Percentiles rank a stretch among this genome's conserved stretches.
phyloP scores from a whole-genome alignment of 768 basidiomycete genomes.

The Mycena haematopus region DNA sequence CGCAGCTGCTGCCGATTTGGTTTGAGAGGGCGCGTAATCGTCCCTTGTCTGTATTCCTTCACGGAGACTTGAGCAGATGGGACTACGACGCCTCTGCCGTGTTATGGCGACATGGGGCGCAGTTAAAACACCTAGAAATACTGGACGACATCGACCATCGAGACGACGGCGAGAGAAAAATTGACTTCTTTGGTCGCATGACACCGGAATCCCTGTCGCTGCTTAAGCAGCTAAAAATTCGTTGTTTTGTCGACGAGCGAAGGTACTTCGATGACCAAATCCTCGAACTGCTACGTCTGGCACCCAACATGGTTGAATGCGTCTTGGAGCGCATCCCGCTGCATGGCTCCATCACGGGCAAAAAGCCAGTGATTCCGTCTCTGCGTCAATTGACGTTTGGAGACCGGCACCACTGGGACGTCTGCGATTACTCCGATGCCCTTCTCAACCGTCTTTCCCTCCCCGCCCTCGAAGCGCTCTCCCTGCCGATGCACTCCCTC shows the following conservation, averaged over 20 bases:
- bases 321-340: too few species aligned
- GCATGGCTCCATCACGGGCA: too few species aligned
- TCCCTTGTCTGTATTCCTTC: neutral
- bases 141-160: neutral
- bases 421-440: neutral
- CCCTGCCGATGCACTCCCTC: too few species aligned
- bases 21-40: neutral
- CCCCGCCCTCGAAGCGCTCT: neutral
- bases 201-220: neutral
- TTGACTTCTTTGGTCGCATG: neutral
- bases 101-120: neutral
- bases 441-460: neutral
- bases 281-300: neutral
- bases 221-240: neutral
- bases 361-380: neutral
- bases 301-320: neutral
- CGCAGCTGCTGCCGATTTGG: neutral
- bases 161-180: too few species aligned
- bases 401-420: too few species aligned
- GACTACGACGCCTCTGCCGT: neutral
- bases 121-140: neutral
- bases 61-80: neutral
- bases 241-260: neutral
- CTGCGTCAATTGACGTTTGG: slow-evolving; percentile 1
- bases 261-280: neutral